Base-by-base conservation (phyloP, 2,329 filamentous ascomycete genomes). In the Aspergillus sp. region DNA sequence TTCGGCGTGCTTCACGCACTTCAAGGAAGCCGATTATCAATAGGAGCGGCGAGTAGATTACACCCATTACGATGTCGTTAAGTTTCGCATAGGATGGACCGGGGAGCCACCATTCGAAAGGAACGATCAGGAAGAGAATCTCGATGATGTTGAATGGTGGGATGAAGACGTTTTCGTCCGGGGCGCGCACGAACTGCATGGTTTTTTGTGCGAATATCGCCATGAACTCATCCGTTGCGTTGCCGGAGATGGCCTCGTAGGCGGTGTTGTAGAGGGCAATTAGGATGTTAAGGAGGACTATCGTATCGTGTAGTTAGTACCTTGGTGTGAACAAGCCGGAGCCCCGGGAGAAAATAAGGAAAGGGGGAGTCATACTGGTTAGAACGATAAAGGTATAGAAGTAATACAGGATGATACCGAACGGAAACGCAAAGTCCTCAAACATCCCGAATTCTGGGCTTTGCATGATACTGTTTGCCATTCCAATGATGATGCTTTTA, bases 121-220 rank as follows among this genome's bases (percentile, higher is more conserved):
- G 90, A 0, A 96, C 70, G 40, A 90, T 84, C 3, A 97, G 83
- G 60, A 85, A 79, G 60, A 96, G 81, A 17, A 98, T 87, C 73
- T 99, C 95, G 59, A 99, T 84, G 2, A 99, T 82, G 73, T 99
- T 99, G 76, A 99, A 90, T 0, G 95, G 95, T 0, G 95, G 88
- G 68, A 99, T 96, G 76, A 95, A 99, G 55, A 99, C 95, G 66
- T 99, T 99, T 74, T 99, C 95, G 67, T 99, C 95, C 0, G 95
- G 95, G 0, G 95, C 95, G 49, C 95, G 90, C 17, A 98, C 91
- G 68, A 97, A 99, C 68, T 96, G 92, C 84, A 98, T 91, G 0
- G 95, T 97, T 76, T 96, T 96, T 65, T 96, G 90, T 0, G 91
- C 84, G 76, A 96, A 97, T 3, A 98, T 84, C 0, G 92, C 93